phyloP scores from a whole-genome alignment of 2,329 filamentous ascomycete species.

The Cladosporium colombiae region DNA sequence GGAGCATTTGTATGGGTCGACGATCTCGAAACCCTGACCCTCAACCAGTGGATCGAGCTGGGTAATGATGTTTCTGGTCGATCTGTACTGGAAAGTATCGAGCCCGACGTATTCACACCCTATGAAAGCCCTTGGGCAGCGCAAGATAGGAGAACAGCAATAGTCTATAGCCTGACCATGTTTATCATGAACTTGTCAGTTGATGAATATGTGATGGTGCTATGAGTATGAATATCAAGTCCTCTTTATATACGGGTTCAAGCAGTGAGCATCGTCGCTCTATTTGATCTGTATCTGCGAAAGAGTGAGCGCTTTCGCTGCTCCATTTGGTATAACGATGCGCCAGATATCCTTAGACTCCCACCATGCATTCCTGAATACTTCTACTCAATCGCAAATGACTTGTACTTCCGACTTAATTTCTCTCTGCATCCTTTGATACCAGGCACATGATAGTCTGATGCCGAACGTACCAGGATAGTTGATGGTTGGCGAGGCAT shows the following conservation, averaged over 20 bases:
- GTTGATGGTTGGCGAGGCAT: neutral
- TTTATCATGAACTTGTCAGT: neutral
- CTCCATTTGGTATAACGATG: neutral
- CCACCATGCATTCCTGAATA: neutral
- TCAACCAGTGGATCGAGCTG: neutral
- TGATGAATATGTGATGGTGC: neutral
- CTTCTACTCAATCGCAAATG: neutral
- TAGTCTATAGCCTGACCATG: neutral
- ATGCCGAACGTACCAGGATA: neutral
- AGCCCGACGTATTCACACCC: neutral
- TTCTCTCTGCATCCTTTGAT: neutral
- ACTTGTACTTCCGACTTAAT: neutral
- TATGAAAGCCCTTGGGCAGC: neutral
- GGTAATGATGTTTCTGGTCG: neutral
- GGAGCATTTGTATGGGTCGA: neutral
- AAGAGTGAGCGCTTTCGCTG: too few species aligned
- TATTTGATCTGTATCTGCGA: neutral
- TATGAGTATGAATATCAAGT: neutral
- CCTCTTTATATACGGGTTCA: neutral
- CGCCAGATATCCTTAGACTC: neutral
- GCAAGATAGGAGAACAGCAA: neutral
- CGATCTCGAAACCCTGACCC: neutral
- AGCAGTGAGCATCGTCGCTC: neutral
- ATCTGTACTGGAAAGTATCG: neutral
- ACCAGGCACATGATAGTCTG: neutral